Evolutionary conservation across 78 protist species (phyloP).

Genomic region (Abeoforma whisleri): DNA sequence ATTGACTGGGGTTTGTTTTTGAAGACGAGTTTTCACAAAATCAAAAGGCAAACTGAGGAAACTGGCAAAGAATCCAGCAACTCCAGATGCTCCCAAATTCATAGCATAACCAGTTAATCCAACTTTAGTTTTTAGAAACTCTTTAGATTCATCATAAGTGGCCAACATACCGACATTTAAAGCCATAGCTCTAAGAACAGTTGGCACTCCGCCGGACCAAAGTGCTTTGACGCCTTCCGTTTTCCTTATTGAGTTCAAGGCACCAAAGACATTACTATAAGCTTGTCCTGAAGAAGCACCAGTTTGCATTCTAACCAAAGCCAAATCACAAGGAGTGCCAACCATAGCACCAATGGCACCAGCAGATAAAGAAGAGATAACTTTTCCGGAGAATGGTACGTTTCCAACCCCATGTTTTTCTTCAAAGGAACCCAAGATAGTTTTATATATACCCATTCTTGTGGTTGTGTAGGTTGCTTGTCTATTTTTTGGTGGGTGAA

Average conservation of each 20-base stretch:
- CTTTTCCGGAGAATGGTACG: not conserved
- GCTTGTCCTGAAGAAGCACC: conserved; percentile 59
- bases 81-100: conserved; percentile 24
- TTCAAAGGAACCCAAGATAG: not conserved
- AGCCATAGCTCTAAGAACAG: conserved; percentile 37
- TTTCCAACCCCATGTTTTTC: conserved; percentile 4
- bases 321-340: conserved; percentile 47
- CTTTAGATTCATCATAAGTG: conserved; percentile 33
- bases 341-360: conserved; percentile 31
- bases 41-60: conserved; percentile 31
- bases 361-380: not conserved
- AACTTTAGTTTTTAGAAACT: not conserved
- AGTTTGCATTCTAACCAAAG: conserved; percentile 56
- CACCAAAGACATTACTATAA: conserved; percentile 64
- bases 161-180: conserved; percentile 29
- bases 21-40: conserved; percentile 38
- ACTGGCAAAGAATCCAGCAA: conserved; percentile 35
- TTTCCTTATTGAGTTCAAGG: conserved; percentile 36
- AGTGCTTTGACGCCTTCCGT: conserved; percentile 55
- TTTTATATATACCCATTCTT: conserved; percentile 23
- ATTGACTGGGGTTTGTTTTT: conserved; percentile 24
- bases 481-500: too few species aligned
- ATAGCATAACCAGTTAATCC: not conserved
- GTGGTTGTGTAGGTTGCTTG: conserved; percentile 38
- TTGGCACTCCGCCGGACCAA: conserved; percentile 29